These are phyloP conservation scores for Macrolepiota fuliginosa DNA, from an alignment of 768 basidiomycete genomes.

Conservation along the genomic window DNA sequence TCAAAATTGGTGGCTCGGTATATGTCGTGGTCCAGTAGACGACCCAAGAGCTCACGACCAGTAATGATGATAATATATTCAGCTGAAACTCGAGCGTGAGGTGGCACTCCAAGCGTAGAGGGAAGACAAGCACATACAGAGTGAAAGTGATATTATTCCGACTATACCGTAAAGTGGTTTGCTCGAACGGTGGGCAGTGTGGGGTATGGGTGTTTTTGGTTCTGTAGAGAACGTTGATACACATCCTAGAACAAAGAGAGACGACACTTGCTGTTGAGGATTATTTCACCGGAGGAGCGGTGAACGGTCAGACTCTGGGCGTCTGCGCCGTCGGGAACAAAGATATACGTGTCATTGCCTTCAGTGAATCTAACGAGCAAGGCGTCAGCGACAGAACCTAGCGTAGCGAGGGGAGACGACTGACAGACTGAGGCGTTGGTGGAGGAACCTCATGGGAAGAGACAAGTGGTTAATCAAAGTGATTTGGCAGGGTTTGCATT, in stretches of 20 bases:
- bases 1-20: constrained; percentile 91
- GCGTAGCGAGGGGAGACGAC: constrained; percentile 19
- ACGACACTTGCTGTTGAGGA: constrained; percentile 55
- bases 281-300: constrained; percentile 72
- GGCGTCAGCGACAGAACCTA: constrained; percentile 16
- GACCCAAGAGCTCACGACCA: constrained; percentile 71
- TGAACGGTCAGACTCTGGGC: constrained; percentile 70
- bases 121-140: constrained; percentile 47
- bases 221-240: constrained; percentile 31
- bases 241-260: constrained; percentile 5
- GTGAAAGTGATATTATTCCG: constrained; percentile 71
- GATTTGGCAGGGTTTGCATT: constrained; percentile 35
- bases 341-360: constrained; percentile 73
- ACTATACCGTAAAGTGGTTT: constrained; percentile 74
- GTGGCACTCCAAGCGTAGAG: not conserved
- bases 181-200: constrained; percentile 54
- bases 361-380: constrained; percentile 53
- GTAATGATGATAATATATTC: constrained; percentile 93
- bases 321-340: constrained; percentile 62
- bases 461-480: constrained; percentile 18
- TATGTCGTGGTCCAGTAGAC: constrained; percentile 82
- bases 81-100: constrained; percentile 45
- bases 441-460: constrained; percentile 58
- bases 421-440: constrained; percentile 74
- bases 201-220: constrained; percentile 50